phyloP scores from a whole-genome alignment of 2,329 filamentous ascomycete species.

The Botrytis byssoidea region DNA sequence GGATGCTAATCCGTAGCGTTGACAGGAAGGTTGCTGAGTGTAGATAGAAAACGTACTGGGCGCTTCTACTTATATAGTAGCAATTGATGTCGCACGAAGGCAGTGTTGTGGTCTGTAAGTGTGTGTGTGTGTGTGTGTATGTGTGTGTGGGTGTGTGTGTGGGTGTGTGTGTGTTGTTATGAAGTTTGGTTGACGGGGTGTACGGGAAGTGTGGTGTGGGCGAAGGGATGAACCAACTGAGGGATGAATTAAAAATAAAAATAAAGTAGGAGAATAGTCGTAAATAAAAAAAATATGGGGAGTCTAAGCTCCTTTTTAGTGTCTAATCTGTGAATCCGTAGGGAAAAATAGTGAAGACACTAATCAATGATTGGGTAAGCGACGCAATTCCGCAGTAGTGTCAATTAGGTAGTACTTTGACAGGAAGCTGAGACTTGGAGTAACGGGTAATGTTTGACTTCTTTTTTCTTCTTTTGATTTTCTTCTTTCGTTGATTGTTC shows the following conservation, averaged over 20 bases:
- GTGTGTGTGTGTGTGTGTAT: background rate
- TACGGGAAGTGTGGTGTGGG: conserved; percentile 10
- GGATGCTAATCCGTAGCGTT: background rate
- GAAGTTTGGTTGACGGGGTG: conserved; percentile 11
- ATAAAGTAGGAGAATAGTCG: background rate
- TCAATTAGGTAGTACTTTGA: conserved; percentile 1
- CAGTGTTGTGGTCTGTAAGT: background rate
- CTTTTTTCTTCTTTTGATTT: background rate
- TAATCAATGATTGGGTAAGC: background rate
- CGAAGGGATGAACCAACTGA: conserved; percentile 8
- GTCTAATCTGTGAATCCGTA: conserved; percentile 1
- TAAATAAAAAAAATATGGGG: background rate
- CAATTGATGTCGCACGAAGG: conserved; percentile 18
- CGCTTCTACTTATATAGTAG: conserved; percentile 18
- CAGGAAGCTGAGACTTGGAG: conserved; percentile 14
- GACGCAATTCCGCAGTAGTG: conserved; percentile 5
- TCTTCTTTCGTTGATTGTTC: background rate
- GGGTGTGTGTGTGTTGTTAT: background rate
- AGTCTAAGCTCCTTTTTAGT: conserved; percentile 17
- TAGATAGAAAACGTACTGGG: background rate
- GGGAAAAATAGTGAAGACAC: conserved; percentile 1
- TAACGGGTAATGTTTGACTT: background rate
- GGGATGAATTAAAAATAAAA: conserved; percentile 1
- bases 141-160: background rate
- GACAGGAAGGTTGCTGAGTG: background rate